phyloP scores from a whole-genome alignment of 2,329 filamentous ascomycete genomes.

The Amauroascus verrucosus region DNA sequence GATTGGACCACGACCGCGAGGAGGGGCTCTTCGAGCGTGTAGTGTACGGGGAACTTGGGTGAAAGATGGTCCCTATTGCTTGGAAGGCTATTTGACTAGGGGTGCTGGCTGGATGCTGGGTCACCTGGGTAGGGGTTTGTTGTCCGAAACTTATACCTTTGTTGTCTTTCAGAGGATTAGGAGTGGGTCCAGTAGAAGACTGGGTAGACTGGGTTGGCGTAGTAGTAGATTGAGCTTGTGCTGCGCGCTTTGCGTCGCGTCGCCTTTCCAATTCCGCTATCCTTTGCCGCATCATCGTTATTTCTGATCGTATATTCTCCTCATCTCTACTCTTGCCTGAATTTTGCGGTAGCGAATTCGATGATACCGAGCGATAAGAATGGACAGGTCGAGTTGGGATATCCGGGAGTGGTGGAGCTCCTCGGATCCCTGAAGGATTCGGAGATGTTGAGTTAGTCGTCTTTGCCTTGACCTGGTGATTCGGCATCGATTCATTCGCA shows the following conservation, averaged over 20 bases:
- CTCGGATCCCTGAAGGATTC: constrained; percentile 9
- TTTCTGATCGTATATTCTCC: constrained; percentile 40
- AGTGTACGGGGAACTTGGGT: not conserved
- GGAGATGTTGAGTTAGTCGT: not conserved
- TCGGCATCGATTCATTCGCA: not conserved
- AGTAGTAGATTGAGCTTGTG: constrained; percentile 25
- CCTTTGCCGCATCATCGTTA: constrained; percentile 38
- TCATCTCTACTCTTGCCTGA: constrained; percentile 29
- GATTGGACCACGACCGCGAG: constrained; percentile 17
- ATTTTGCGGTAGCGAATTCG: constrained; percentile 30
- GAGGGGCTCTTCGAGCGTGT: constrained; percentile 15
- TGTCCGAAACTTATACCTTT: not conserved
- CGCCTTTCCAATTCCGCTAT: constrained; percentile 42
- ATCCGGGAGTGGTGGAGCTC: constrained; percentile 33
- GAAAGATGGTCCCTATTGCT: not conserved
- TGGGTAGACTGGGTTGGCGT: not conserved
- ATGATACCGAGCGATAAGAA: constrained; percentile 32
- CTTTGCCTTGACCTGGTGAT: not conserved
- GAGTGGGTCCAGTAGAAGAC: not conserved
- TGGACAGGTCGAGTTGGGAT: constrained; percentile 38
- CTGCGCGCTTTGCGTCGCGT: constrained; percentile 33
- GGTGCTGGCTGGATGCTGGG: not conserved
- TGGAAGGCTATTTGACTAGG: not conserved
- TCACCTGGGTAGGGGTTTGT: not conserved
- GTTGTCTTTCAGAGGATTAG: not conserved